These are phyloP conservation scores for Cladorrhinum samala DNA, from an alignment of 495 filamentous ascomycete genomes.

Conservation along the genomic window DNA sequence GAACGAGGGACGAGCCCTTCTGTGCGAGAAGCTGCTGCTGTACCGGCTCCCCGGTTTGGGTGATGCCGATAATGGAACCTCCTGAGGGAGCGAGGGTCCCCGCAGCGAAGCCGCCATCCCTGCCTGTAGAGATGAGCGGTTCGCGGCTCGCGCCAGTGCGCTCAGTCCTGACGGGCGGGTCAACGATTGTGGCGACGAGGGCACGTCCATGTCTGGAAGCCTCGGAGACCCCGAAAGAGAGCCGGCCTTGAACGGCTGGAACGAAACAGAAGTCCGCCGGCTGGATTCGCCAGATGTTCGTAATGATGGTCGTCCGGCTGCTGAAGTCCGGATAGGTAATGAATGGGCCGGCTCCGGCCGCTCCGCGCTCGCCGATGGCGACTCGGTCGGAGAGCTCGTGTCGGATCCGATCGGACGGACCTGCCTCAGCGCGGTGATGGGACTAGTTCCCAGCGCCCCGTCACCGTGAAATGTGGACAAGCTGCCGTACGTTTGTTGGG, in stretches of 20 bases:
- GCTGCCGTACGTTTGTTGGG: constrained; percentile 82
- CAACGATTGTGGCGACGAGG: constrained; percentile 57
- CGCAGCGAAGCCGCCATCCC: constrained; percentile 62
- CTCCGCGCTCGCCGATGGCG: constrained; percentile 48
- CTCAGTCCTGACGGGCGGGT: constrained; percentile 44
- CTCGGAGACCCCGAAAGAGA: constrained; percentile 85
- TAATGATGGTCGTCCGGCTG: constrained; percentile 36
- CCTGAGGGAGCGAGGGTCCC: constrained; percentile 53
- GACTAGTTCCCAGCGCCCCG: constrained; percentile 70
- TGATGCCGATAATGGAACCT: constrained; percentile 38
- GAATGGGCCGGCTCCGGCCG: constrained; percentile 36
- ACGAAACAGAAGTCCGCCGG: constrained; percentile 77
- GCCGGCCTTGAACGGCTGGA: constrained; percentile 90
- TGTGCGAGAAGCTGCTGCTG: constrained; percentile 58
- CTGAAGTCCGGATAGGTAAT: constrained; percentile 34
- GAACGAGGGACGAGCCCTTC: constrained; percentile 68
- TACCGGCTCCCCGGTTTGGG: constrained; percentile 80
- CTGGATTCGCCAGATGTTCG: constrained; percentile 35
- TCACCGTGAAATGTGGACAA: constrained; percentile 87
- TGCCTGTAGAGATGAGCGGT: constrained; percentile 58
- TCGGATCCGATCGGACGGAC: constrained; percentile 52
- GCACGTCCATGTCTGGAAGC: constrained; percentile 32
- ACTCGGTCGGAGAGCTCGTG: constrained; percentile 57
- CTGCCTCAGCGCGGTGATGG: constrained; percentile 75
- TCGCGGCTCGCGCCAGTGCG: constrained; percentile 56